Conservation (phyloP, 2,329 filamentous ascomycete species). For the Xylariaceae sp. region DNA sequence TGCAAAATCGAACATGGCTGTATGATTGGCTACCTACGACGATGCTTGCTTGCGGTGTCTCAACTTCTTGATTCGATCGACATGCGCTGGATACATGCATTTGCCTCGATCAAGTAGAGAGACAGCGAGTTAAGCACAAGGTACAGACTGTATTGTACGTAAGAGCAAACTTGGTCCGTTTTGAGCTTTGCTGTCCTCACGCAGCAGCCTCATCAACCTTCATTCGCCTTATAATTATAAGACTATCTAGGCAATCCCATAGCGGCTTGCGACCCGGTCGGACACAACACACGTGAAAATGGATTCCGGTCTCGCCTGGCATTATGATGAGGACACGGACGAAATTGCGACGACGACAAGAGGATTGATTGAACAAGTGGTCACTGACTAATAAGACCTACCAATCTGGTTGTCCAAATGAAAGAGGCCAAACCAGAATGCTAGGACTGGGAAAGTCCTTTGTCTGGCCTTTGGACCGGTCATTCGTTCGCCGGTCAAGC, state of each 20-base stretch:
- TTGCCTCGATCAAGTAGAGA: slow-evolving; percentile 14
- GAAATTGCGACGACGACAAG: too few species aligned
- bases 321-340: too few species aligned
- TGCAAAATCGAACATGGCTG: not conserved
- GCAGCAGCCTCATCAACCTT: not conserved
- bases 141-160: not conserved
- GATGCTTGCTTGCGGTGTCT: slow-evolving; percentile 11
- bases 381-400: too few species aligned
- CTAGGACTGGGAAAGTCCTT: not conserved
- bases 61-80: slow-evolving; percentile 13
- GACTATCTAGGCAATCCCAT: too few species aligned
- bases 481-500: not conserved
- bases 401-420: not conserved
- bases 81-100: slow-evolving; percentile 15
- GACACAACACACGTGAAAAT: too few species aligned
- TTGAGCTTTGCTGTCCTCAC: not conserved
- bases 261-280: too few species aligned
- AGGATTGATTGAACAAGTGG: too few species aligned
- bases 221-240: too few species aligned
- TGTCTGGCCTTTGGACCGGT: not conserved
- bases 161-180: not conserved
- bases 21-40: slow-evolving; percentile 6
- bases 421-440: not conserved
- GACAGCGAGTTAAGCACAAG: not conserved
- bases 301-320: too few species aligned